A percentile compares a stretch with the other conserved stretches of the same genome.
Conservation (phyloP, 805 yeast genomes). For the Suhomyces vadensis region DNA sequence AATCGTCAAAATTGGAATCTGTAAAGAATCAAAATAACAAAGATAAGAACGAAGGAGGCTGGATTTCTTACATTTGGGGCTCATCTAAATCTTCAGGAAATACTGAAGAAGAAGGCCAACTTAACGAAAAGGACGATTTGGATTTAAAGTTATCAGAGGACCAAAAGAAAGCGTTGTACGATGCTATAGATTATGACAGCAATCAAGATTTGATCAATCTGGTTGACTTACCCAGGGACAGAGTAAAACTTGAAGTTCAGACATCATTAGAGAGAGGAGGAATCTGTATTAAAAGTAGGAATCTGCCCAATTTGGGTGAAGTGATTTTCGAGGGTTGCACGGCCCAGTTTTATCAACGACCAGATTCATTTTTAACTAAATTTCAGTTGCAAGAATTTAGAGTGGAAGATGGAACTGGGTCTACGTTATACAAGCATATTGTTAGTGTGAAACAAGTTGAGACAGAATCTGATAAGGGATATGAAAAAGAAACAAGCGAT, state of each 20-base stretch:
- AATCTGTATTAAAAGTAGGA: constrained; percentile 54
- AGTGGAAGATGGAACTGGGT: constrained; percentile 82
- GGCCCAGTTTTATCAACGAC: constrained; percentile 70
- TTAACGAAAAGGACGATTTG: constrained; percentile 39
- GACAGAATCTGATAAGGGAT: constrained; percentile 13
- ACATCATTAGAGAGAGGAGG: constrained; percentile 79
- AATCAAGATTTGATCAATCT: constrained; percentile 49
- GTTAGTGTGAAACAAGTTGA: constrained; percentile 72
- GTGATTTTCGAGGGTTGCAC: constrained; percentile 81
- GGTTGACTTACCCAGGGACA: constrained; percentile 69
- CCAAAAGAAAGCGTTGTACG: constrained; percentile 85
- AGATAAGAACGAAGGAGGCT: constrained; percentile 40
- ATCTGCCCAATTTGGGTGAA: constrained; percentile 60
- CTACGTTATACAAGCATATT: constrained; percentile 80
- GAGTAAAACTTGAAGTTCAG: constrained; percentile 64
- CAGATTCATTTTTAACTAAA: constrained; percentile 71
- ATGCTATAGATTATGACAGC: constrained; percentile 91
- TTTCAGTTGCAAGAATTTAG: constrained; percentile 78
- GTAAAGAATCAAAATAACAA: neutral
- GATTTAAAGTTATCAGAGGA: constrained; percentile 65
- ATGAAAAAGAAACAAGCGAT: constrained; percentile 26
- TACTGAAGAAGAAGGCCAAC: constrained; percentile 20
- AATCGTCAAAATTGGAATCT: neutral
- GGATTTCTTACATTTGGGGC: constrained; percentile 75
- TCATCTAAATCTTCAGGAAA: constrained; percentile 19